Base-by-base conservation (phyloP, 2,329 filamentous ascomycete genomes). In the Catunica adiposa region DNA sequence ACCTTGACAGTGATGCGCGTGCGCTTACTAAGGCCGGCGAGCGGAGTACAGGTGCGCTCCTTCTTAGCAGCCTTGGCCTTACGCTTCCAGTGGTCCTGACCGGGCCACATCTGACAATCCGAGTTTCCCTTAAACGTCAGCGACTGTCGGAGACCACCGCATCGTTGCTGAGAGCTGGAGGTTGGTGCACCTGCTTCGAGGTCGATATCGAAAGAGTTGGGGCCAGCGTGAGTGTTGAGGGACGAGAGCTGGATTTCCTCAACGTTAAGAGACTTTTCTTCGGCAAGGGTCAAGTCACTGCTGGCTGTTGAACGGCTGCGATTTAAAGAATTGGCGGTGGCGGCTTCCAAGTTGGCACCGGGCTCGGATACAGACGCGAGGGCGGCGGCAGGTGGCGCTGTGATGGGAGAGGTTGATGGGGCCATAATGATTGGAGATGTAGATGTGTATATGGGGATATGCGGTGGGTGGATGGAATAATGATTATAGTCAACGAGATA, bases 31-130 rank as follows among this genome's bases (percentile, higher is more conserved):
- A 81, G 69, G 31, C 66, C 65, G 47, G 74, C 73, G 66, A 82
- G 68, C 59, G 71, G 77, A 56, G 72, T 72, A 65, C 77, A 79
- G 55, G 69, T 72, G 59, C 70, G 67, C 58, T 71, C 74, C 60
- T 69, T 69, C 68, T 78, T 78, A 58, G 75, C 74, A 9, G 70
- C 73, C 66, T 75, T 76, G 59, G 76, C 76, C 69, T 79, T 78
- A 59, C 72, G 69, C 65, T 75, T 77, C 77, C 79, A 80, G 63
- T 80, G 73, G 23, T 74, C 71, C 63, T 78, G 73, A 56, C 75
- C 74, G 3, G 79, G 79, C 79, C 79, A 82, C 17, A 80, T 76
- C 47, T 74, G 70, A 62, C 72, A 75, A 59, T 81, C 76, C 53
- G 64, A 66, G 58, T 70, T 70, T 55, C 71, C 72, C 29, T 71